Evolutionary conservation across 169 alveolate species (phyloP), one percentile per base, ranked within the genome.

Genomic region (Cryptosporidium canis): DNA sequence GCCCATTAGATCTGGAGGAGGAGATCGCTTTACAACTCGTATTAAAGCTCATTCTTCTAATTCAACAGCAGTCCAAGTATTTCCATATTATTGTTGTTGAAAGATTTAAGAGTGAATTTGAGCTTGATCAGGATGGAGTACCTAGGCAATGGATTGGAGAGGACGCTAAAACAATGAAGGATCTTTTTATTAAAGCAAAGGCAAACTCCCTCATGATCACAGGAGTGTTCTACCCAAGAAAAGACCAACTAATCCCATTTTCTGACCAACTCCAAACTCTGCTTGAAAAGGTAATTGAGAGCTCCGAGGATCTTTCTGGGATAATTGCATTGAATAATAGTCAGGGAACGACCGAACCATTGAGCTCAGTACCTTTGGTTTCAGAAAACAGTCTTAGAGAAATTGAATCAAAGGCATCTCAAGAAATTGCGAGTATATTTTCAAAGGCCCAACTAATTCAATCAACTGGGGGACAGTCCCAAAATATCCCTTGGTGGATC

Each of bases 121-220:
- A 77, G 37, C 37, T 58, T 58, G 87, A 77, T 39, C 63, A 77
- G 64, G 72, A 77, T 37, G 87, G 63, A 55, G 12, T 77, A 21
- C 87, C 87, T 21, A 77, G 87, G 14, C 87, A 77, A 61, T 77
- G 87, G 87, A 77, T 77, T 35, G 87, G 87, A 41, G 87, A 77
- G n/a, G 72, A 77, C n/a, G 35, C 87, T 6, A 41, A 35, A 18
- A 39, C 5, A n/a, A 53, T 77, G 55, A 77, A 77, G n/a, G 77
- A 77, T 33, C 66, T 58, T 24, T 77, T 58, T 21, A n/a, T 77
- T 77, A 61, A 77, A 41, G 65, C 87, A 2, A 77, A 77, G 27
- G 27, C 5, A 2, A 77, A 77, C 55, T 65, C 87, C 9, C 55
- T 77, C 12, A 39, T 29, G 7, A 77, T 77, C 12, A 70, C 64